A percentile compares a stretch with the other conserved stretches of the same genome.
These are phyloP conservation scores for Sporodiniella umbellata DNA, from an alignment of 371 early-diverging fungal genomes.

Conservation along the genomic window DNA sequence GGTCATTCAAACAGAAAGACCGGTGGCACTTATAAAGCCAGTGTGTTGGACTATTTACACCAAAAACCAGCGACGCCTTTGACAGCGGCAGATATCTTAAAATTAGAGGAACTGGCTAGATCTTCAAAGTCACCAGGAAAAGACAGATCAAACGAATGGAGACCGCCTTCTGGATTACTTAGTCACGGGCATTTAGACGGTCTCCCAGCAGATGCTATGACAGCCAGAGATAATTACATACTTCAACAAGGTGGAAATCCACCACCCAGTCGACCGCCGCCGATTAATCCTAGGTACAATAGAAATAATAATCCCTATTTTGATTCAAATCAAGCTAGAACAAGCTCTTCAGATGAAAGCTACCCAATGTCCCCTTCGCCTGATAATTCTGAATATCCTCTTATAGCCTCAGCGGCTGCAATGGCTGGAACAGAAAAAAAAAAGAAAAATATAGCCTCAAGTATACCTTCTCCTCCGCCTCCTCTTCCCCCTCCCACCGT, in stretches of 20 bases:
- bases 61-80: conserved; percentile 44
- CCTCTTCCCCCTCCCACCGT: conserved; percentile 26
- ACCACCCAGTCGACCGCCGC: conserved; percentile 30
- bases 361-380: conserved; percentile 29
- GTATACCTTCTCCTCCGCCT: conserved; percentile 30
- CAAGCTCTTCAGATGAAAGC: conserved; percentile 30
- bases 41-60: conserved; percentile 36
- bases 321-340: not conserved
- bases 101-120: conserved; percentile 43
- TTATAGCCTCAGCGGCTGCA: conserved; percentile 31
- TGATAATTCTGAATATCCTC: conserved; percentile 35
- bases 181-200: conserved; percentile 14
- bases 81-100: conserved; percentile 39
- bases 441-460: conserved; percentile 8
- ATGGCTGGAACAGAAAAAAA: conserved; percentile 3
- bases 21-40: conserved; percentile 33
- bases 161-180: conserved; percentile 44
- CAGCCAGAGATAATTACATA: conserved; percentile 31
- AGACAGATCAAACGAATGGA: conserved; percentile 34
- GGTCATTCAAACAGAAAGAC: conserved; percentile 21
- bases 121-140: conserved; percentile 27
- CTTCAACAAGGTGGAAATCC: conserved; percentile 29
- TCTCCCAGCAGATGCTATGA: conserved; percentile 17
- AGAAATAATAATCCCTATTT: conserved; percentile 6
- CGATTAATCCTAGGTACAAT: conserved; percentile 1